Evolutionary conservation across 495 filamentous ascomycete genomes (phyloP), one percentile per base, ranked within the genome.

Genomic region (Trichocladium uniseriatum): DNA sequence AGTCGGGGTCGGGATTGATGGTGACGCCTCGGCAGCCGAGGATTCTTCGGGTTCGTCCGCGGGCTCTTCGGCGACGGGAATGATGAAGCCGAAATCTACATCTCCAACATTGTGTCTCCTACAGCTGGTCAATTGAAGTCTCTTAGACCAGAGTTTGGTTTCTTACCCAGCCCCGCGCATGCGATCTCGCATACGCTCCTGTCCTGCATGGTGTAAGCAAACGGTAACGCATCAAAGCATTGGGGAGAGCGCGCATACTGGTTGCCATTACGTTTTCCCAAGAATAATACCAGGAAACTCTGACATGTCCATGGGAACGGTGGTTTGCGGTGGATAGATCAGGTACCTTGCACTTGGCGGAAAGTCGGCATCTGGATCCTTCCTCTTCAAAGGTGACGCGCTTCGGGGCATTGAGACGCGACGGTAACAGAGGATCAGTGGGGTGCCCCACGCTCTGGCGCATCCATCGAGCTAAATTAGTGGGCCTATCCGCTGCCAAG

Each of bases 101-200:
- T 75, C 70, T 31, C 61, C 70, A 24, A 75, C 68, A 51, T 72
- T 66, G 38, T 68, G 67, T 60, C 66, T 71, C 48, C 51, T 45
- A 16, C 0, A n/a, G 7, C 14, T 59, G 52, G 29, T 51, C 24
- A 44, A 42, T 39, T 22, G 32, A 16, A 15, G 16, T 38, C 13
- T 32, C n/a, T 8, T 8, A 27, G 27, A 16, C 3, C 2, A 32
- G 9, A 14, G 34, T 14, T 36, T 22, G n/a, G 2, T 19, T 15
- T 48, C 62, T 45, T 66, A 74, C 70, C 63, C 64, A 41, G 72
- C 72, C 21, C 71, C 72, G 51, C 72, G 70, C 65, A 75, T 72
- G 63, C 72, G 72, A 58, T 72, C 66, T 49, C 66, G 66, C 65
- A 74, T 66, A 51, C 72, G 72, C 59, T 73, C 72, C 55, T 72